These are phyloP conservation scores for Botrytis byssoidea DNA, from an alignment of 2,329 filamentous ascomycete species.

Conservation along the genomic window DNA sequence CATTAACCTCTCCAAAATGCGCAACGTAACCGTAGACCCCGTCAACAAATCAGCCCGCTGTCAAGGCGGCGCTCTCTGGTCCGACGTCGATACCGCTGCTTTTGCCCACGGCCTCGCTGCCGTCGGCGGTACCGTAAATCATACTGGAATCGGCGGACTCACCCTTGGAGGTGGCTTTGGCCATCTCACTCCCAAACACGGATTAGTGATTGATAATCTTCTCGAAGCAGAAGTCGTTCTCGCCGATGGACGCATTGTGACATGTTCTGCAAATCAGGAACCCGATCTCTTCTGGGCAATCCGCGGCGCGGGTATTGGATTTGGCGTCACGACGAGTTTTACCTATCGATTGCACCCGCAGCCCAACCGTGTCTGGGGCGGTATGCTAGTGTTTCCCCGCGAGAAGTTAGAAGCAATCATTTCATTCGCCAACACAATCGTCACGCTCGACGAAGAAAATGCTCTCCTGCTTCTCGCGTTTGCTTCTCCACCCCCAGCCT, in stretches of 20 bases:
- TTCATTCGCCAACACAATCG: conserved; percentile 24
- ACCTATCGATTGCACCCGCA: conserved; percentile 19
- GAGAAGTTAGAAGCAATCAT: conserved; percentile 25
- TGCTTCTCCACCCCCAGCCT: conserved; percentile 20
- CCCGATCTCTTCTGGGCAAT: conserved; percentile 53
- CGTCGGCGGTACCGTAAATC: conserved; percentile 16
- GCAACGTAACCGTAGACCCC: conserved; percentile 22
- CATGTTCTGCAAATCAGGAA: conserved; percentile 45
- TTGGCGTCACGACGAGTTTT: conserved; percentile 17
- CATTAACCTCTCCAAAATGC: conserved; percentile 25
- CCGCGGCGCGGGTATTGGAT: conserved; percentile 12
- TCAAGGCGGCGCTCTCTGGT: conserved; percentile 26
- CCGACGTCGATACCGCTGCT: conserved; percentile 22
- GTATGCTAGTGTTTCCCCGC: conserved; percentile 24
- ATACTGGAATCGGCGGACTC: conserved; percentile 18
- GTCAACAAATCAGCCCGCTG: conserved; percentile 21
- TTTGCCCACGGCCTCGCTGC: conserved; percentile 17
- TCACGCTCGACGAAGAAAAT: conserved; percentile 17
- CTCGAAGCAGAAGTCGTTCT: conserved; percentile 16
- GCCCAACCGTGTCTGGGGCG: conserved; percentile 46
- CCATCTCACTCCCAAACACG: conserved; percentile 17
- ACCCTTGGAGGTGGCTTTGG: conserved; percentile 20
- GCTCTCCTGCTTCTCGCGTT: conserved; percentile 15
- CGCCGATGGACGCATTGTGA: conserved; percentile 35
- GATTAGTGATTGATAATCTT: conserved; percentile 21